phyloP scores from a whole-genome alignment of 805 yeast species.

The Helenozyma baotianmanensis region DNA sequence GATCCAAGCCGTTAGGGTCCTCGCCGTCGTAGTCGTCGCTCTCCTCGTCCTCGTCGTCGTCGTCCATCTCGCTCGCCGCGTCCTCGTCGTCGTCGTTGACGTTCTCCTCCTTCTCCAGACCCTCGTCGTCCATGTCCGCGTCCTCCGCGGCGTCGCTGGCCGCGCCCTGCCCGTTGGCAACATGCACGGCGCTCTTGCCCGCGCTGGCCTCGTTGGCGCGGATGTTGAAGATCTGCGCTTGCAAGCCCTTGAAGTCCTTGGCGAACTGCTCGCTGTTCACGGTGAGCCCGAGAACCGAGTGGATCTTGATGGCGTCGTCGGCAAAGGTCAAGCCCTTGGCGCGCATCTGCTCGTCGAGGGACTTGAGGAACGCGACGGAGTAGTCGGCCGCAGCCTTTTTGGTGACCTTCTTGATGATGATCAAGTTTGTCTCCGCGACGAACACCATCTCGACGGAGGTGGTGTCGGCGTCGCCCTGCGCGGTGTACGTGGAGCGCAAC shows the following conservation, averaged over 20 bases:
- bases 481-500: slow-evolving; percentile 9
- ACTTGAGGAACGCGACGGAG: slow-evolving; percentile 10
- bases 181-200: slow-evolving; percentile 4
- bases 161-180: slow-evolving; percentile 7
- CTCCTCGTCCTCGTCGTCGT: slow-evolving; percentile 4
- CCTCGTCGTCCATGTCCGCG: slow-evolving; percentile 5
- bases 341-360: slow-evolving; percentile 14
- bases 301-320: slow-evolving; percentile 12
- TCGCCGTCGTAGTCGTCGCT: slow-evolving; percentile 5
- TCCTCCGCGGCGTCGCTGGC: slow-evolving; percentile 1
- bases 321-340: slow-evolving; percentile 13
- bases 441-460: slow-evolving; percentile 14
- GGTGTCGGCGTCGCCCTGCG: slow-evolving; percentile 8
- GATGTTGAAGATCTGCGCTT: slow-evolving; percentile 8
- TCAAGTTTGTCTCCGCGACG: slow-evolving; percentile 16
- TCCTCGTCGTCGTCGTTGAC: slow-evolving; percentile 1
- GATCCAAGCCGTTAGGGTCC: slow-evolving; percentile 19
- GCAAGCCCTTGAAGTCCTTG: slow-evolving; percentile 12
- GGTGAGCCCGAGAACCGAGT: slow-evolving; percentile 7
- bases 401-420: slow-evolving; percentile 13
- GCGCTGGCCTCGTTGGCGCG: slow-evolving; percentile 5
- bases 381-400: slow-evolving; percentile 10
- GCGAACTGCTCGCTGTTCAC: slow-evolving; percentile 12
- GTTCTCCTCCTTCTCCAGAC: slow-evolving; percentile 8
- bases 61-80: slow-evolving; percentile 4